Conservation (phyloP, 169 alveolate species). For the Babesia ovata region DNA sequence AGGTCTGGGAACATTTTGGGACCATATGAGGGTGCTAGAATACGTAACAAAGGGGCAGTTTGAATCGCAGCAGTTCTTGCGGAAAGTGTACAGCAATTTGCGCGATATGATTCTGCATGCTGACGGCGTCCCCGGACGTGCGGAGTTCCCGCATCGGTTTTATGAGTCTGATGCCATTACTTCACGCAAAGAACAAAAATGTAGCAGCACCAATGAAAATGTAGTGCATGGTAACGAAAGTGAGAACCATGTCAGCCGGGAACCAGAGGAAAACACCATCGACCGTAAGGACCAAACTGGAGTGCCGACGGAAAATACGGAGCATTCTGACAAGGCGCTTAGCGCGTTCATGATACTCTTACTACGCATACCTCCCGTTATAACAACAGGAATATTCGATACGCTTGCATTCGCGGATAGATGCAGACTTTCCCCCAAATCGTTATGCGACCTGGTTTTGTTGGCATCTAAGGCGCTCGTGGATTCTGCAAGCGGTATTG, state of each 20-base stretch:
- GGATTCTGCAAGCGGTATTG: not conserved
- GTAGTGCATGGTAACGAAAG: too few species aligned
- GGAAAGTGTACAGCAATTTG: slow-evolving; percentile 4
- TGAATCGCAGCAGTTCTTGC: not conserved
- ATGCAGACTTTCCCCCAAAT: not conserved
- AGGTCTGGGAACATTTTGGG: not conserved
- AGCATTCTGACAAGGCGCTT: not conserved
- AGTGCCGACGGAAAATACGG: too few species aligned
- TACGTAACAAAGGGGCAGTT: slow-evolving; percentile 28
- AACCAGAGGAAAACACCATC: too few species aligned
- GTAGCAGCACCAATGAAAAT: too few species aligned
- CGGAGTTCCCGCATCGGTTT: too few species aligned
- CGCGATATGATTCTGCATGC: not conserved
- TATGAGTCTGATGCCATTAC: too few species aligned
- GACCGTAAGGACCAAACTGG: too few species aligned
- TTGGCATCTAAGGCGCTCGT: slow-evolving; percentile 18
- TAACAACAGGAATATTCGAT: not conserved
- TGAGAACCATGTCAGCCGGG: too few species aligned
- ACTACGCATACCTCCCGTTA: slow-evolving; percentile 4
- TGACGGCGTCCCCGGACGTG: not conserved
- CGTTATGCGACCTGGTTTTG: slow-evolving; percentile 1
- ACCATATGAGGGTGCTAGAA: slow-evolving; percentile 36
- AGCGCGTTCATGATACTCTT: not conserved
- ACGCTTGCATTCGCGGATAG: not conserved
- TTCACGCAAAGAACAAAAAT: too few species aligned